Evolutionary conservation across 2,329 filamentous ascomycete species (phyloP), one percentile per base, ranked within the genome.

Genomic region (Colletotrichum sp.): DNA sequence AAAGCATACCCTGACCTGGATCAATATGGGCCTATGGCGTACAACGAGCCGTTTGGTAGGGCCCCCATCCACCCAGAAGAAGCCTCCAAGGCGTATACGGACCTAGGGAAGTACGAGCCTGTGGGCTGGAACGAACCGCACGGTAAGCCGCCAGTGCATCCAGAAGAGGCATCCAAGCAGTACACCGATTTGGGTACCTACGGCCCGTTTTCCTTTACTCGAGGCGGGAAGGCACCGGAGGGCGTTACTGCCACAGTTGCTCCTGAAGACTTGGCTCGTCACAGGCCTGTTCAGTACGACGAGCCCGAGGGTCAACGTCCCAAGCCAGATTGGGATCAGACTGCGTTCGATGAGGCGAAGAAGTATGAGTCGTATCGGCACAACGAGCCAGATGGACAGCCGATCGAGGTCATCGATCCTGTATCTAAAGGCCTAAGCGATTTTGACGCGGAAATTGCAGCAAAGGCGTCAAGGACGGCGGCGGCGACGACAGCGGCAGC

Each of bases 1-100:
- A 85, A 85, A 69, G 61, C 79, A 5, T 86, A 87, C 62, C 79
- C 83, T 6, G 87, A 89, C 75, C 79, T 88, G 61, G 79, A 82
- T 68, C 81, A 84, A 71, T 89, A 89, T 77, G 43, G 77, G 9
- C 74, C 76, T 1, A 60, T 78, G 27, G 65, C 67, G 18, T 79
- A 71, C 28, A 76, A 79, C 10, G 79, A 80, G 15, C 78, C 78
- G 3, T 76, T 80, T 28, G 78, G 79, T 2, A 72, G 77, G 27
- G 74, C 30, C 3, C 72, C 76, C 7, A 13, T 74, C 6, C 74
- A 71, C 18, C 67, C 64, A 3, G 74, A 77, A n/a, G 67, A 67
- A 52, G 71, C 56, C 5, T 70, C 77, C n/a, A 76, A 77, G 55
- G 56, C 43, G 5, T 76, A 77, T 34, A 67, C 52, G 10, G 75